These are phyloP conservation scores for Saccharomyces pastorianus DNA, from an alignment of 1,139 yeast genomes.

Conservation along the genomic window DNA sequence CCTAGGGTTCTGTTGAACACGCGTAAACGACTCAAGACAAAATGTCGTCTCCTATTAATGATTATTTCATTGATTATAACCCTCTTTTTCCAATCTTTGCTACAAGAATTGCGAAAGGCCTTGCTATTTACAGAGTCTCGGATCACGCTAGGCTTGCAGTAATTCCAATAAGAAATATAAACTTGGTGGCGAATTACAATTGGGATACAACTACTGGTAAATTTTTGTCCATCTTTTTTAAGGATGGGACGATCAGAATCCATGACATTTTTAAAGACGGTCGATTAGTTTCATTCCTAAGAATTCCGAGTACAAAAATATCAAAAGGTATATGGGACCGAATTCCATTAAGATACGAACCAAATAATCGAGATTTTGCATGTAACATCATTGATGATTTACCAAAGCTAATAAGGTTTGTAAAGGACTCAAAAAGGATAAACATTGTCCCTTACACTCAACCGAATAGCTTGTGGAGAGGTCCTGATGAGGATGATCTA, in stretches of 20 bases:
- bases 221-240: slow-evolving; percentile 17
- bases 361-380: slow-evolving; percentile 6
- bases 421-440: slow-evolving; percentile 14
- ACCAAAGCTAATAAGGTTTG: slow-evolving; percentile 20
- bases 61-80: slow-evolving; percentile 6
- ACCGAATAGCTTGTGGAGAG: slow-evolving; percentile 12
- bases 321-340: slow-evolving; percentile 20
- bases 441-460: slow-evolving; percentile 12
- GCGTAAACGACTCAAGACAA: neutral
- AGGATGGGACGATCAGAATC: slow-evolving; percentile 23
- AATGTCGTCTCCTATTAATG: neutral
- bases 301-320: slow-evolving; percentile 8
- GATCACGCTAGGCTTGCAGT: slow-evolving; percentile 17
- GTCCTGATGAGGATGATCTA: slow-evolving; percentile 5
- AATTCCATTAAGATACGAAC: slow-evolving; percentile 2
- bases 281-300: slow-evolving; percentile 19
- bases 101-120: slow-evolving; percentile 9
- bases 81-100: slow-evolving; percentile 12
- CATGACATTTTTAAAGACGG: slow-evolving; percentile 22
- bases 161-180: slow-evolving; percentile 18
- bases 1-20: neutral
- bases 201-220: slow-evolving; percentile 25
- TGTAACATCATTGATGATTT: slow-evolving; percentile 13
- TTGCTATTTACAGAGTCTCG: slow-evolving; percentile 13
- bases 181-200: slow-evolving; percentile 12